These are phyloP conservation scores for Termitomyces sp. DNA, from an alignment of 768 basidiomycete genomes.

Conservation along the genomic window DNA sequence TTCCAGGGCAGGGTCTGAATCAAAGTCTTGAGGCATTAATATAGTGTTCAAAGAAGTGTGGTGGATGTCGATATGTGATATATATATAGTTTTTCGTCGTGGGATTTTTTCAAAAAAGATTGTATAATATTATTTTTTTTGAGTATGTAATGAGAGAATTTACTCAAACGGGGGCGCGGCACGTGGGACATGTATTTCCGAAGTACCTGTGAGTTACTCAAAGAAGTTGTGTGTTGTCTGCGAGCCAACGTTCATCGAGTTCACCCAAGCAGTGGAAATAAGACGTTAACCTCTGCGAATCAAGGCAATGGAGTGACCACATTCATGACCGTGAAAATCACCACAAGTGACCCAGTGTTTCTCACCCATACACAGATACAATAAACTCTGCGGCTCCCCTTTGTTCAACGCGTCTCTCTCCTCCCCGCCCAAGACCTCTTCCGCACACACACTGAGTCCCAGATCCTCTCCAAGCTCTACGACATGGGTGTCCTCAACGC, in stretches of 20 bases:
- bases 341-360: conserved; percentile 56
- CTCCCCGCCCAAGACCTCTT: conserved; percentile 90
- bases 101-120: too few relatives aligned
- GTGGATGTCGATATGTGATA: too few relatives aligned
- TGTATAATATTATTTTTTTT: too few relatives aligned
- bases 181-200: too few relatives aligned
- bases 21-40: too few relatives aligned
- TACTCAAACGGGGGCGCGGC: too few relatives aligned
- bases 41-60: too few relatives aligned
- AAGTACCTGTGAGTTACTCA: conserved; percentile 37
- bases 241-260: background rate
- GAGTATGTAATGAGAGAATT: too few relatives aligned
- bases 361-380: conserved; percentile 56
- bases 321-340: conserved; percentile 94
- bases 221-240: conserved; percentile 62
- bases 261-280: conserved; percentile 78
- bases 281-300: conserved; percentile 89
- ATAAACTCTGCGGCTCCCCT: conserved; percentile 88
- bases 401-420: conserved; percentile 83
- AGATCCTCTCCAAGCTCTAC: conserved; percentile 91
- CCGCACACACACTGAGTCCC: conserved; percentile 77
- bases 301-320: conserved; percentile 92
- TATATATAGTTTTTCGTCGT: too few relatives aligned
- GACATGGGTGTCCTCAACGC: conserved; percentile 93
- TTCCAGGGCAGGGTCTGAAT: too few relatives aligned